phyloP scores from a whole-genome alignment of 2,329 filamentous ascomycete species.

The Nakataea oryzae region DNA sequence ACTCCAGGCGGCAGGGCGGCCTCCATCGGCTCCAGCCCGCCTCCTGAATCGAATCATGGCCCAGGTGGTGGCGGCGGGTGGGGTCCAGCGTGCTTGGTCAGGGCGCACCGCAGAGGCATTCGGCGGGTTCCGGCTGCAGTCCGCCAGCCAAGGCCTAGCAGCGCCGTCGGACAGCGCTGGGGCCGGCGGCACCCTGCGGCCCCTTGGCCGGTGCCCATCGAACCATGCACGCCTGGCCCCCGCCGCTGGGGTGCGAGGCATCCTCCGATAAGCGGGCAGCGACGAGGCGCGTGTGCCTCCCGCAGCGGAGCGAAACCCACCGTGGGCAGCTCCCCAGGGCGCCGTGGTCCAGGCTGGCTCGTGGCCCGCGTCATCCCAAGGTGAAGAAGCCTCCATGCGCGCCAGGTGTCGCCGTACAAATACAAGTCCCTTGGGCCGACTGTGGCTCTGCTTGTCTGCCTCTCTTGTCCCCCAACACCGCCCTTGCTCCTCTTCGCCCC shows the following conservation, averaged over 20 bases:
- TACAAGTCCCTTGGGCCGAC: background rate
- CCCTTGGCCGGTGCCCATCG: background rate
- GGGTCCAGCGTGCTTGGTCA: background rate
- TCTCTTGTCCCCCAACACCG: background rate
- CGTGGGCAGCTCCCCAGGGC: background rate
- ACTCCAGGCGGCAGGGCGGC: background rate
- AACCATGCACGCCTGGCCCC: background rate
- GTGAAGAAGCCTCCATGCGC: too few species aligned
- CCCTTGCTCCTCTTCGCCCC: too few species aligned
- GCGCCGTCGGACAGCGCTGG: background rate
- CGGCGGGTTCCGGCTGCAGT: background rate
- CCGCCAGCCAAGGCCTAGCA: background rate
- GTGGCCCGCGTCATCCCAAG: background rate
- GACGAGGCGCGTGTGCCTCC: background rate
- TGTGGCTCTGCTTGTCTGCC: background rate
- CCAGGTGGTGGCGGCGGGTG: background rate
- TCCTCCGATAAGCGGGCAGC: background rate
- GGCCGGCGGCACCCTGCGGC: background rate
- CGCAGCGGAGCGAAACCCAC: background rate
- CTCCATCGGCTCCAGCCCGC: background rate
- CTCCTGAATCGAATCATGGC: background rate
- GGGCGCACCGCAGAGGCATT: background rate
- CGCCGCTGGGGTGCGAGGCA: background rate
- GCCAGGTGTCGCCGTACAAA: background rate
- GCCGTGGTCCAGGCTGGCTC: too few species aligned